Evolutionary conservation across 176 grass and related monocot species (phyloP).

Genomic region (Guadua angustifolia): DNA sequence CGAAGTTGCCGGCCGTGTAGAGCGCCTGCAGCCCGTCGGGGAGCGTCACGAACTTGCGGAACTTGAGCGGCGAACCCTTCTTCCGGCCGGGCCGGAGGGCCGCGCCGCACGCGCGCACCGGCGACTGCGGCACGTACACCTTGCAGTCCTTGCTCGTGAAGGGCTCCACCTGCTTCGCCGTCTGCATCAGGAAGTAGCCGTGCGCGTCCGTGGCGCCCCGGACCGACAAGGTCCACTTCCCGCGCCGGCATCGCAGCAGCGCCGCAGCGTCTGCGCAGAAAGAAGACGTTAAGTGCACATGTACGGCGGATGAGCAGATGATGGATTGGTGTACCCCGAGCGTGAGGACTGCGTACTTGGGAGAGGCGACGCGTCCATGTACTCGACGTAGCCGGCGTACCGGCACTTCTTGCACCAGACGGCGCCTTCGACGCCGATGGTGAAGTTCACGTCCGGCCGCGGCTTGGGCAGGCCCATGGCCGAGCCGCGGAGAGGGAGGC

Average conservation of each 20-base stretch:
- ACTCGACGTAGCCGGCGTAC: conserved; percentile 35
- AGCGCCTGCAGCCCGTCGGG: conserved; percentile 43
- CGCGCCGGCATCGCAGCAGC: conserved; percentile 55
- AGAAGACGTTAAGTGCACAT: background rate
- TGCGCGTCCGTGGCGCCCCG: conserved; percentile 38
- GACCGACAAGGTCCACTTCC: conserved; percentile 36
- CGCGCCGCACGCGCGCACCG: conserved; percentile 37
- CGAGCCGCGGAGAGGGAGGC: conserved; percentile 4
- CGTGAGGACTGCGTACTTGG: background rate
- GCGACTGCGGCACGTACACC: conserved; percentile 53
- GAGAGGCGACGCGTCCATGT: conserved; percentile 47
- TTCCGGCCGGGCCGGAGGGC: conserved; percentile 25
- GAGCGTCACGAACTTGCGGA: conserved; percentile 49
- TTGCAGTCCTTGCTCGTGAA: conserved; percentile 63
- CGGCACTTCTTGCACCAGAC: conserved; percentile 54
- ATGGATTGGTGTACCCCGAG: too few species aligned
- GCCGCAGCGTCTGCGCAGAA: conserved; percentile 46
- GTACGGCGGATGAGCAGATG: background rate
- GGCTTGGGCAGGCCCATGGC: conserved; percentile 48
- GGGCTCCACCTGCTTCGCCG: conserved; percentile 45
- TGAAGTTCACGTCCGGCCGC: conserved; percentile 48
- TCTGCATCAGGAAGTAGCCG: conserved; percentile 72
- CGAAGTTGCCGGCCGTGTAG: conserved; percentile 52
- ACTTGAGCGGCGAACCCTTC: conserved; percentile 48
- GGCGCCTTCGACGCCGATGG: conserved; percentile 50